Conservation (phyloP, 345 rosid species). For the Eucalyptus erythrocorys region DNA sequence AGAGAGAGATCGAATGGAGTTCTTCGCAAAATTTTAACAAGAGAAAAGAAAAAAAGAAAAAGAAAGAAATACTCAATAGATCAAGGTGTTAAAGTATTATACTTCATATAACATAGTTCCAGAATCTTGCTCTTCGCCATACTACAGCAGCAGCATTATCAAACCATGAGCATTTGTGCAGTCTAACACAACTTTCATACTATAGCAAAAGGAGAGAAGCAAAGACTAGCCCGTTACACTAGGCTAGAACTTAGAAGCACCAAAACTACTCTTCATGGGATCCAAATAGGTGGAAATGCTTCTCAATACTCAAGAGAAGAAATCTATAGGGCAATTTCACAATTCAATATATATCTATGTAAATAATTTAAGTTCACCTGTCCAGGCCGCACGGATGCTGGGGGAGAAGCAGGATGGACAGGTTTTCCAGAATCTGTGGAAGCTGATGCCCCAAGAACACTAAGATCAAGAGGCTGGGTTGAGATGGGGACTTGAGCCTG, state of each 20-base stretch:
- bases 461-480: slow-evolving; percentile 88
- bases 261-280: neutral
- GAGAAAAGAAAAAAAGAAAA: neutral
- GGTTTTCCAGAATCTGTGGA: slow-evolving; percentile 61
- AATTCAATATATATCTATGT: neutral
- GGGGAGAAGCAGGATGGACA: slow-evolving; percentile 36
- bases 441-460: slow-evolving; percentile 63
- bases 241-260: neutral
- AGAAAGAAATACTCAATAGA: neutral
- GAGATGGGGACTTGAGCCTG: slow-evolving; percentile 36
- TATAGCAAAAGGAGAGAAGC: neutral
- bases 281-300: neutral
- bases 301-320: neutral
- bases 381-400: slow-evolving; percentile 81
- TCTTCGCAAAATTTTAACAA: neutral
- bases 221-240: neutral
- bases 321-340: neutral
- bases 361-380: slow-evolving; percentile 38
- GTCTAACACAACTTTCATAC: neutral
- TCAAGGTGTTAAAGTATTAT: neutral
- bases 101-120: neutral
- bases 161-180: neutral
- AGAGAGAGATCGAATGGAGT: neutral
- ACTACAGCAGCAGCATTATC: neutral
- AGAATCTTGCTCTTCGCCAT: neutral